Base-by-base conservation (phyloP, 169 alveolate genomes). In the Cryptosporidium ryanae region DNA sequence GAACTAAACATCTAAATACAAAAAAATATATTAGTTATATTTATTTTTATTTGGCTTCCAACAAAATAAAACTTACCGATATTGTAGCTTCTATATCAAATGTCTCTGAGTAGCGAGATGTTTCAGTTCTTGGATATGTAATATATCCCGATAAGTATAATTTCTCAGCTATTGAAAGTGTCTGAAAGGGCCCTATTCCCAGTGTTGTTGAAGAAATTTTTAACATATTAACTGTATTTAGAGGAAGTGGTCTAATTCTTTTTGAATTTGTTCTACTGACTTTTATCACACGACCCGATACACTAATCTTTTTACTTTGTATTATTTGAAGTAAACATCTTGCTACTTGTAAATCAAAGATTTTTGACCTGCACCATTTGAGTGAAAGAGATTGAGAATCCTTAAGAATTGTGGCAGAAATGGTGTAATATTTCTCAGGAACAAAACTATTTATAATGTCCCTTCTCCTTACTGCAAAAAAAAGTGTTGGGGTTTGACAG, bases 401-500 rank as follows among this genome's bases (percentile, higher is more conserved):
- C 17, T 71, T 61, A 59, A 55, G 32, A 18, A 55, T 17, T 25
- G 50, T 57, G 2, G 34, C 90, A 82, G 68, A 55, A 64, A 97
- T 83, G 63, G 93, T 83, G 94, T 96, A 98, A 84, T 84, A 96
- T 4, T 96, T 95, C 82, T 95, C 96, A 3, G 98, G 96, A 52
- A 91, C 93, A 90, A 96, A 97, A 34, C 94, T 84, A 70, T 91
- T 93, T 23, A 98, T 97, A 71, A 93, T 96, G 67, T 98, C 98
- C 82, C 96, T 94, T 82, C 98, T 90, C 82, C 95, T 93, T 0
- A 98, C 99, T 90, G 98, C 95, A 91, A 98, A 96, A 92, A 97
- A 97, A 46, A 98, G 94, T 0, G 99, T 98, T 2, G 99, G 99
- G 43, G 99, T 97, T 92, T 98, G 97, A 82, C 99, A 98, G 13